phyloP scores from a whole-genome alignment of 2,329 filamentous ascomycete genomes.

The Beauveria medogensis region DNA sequence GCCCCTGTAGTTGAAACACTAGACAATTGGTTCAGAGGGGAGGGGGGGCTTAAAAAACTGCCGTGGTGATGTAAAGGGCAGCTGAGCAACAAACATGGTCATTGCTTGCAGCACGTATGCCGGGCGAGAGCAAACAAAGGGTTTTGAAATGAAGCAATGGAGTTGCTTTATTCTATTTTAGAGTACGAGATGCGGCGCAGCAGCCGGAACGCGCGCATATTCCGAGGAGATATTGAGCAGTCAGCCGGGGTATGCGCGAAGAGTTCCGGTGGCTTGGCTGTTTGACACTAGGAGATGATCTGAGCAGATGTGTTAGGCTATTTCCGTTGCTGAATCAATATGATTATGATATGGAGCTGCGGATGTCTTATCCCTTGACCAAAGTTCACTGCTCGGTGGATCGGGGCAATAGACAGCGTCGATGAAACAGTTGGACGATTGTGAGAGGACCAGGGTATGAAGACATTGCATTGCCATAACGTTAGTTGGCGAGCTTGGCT shows the following conservation, averaged over 20 bases:
- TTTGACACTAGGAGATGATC: neutral
- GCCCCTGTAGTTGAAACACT: neutral
- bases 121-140: neutral
- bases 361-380: neutral
- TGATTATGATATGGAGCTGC: neutral
- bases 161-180: no score
- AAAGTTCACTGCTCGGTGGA: neutral
- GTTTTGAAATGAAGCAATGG: neutral
- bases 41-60: neutral
- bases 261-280: neutral
- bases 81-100: neutral
- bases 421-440: no score
- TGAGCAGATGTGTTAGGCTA: neutral
- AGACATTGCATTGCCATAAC: no score
- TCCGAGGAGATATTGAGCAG: neutral
- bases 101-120: neutral
- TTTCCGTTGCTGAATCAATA: neutral
- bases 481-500: neutral
- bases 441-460: no score
- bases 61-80: neutral
- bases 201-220: neutral
- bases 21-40: neutral
- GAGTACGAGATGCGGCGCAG: no score
- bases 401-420: no score
- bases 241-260: neutral